Evolutionary conservation across 768 basidiomycete genomes (phyloP).

Genomic region (Leccinum uliginosum): DNA sequence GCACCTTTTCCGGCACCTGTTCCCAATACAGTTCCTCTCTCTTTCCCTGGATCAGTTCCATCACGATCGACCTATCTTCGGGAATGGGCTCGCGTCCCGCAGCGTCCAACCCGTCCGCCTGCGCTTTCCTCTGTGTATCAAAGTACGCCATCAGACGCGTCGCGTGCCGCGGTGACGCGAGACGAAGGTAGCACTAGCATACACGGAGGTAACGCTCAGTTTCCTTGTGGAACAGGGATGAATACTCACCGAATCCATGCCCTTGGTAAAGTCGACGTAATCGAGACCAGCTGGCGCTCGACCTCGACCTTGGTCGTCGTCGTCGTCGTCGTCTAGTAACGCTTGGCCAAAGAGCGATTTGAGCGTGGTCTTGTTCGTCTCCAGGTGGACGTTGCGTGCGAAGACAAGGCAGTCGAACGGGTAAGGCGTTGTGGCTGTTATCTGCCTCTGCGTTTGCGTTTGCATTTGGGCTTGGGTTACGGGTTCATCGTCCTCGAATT

Average conservation of each 20-base stretch:
- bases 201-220: background rate
- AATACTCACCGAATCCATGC: conserved; percentile 59
- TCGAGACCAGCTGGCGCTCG: conserved; percentile 44
- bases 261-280: conserved; percentile 78
- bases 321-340: conserved; percentile 21
- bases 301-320: background rate
- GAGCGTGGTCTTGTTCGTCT: conserved; percentile 80
- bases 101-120: conserved; percentile 55
- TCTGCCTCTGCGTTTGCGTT: conserved; percentile 3
- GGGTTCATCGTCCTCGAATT: background rate
- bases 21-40: conserved; percentile 76
- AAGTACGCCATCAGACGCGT: conserved; percentile 45
- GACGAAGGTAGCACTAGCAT: conserved; percentile 68
- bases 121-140: conserved; percentile 30
- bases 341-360: conserved; percentile 51
- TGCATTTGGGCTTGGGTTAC: no score
- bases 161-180: conserved; percentile 50
- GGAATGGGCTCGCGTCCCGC: conserved; percentile 30
- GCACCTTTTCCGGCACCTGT: conserved; percentile 71
- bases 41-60: conserved; percentile 59
- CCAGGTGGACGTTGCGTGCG: conserved; percentile 62
- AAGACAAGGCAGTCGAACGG: conserved; percentile 68
- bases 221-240: background rate
- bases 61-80: conserved; percentile 30
- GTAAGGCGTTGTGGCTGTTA: conserved; percentile 36